Evolutionary conservation across 1,139 yeast species (phyloP), one percentile per base, ranked within the genome.

Genomic region (Nakaseomyces nivariensis): DNA sequence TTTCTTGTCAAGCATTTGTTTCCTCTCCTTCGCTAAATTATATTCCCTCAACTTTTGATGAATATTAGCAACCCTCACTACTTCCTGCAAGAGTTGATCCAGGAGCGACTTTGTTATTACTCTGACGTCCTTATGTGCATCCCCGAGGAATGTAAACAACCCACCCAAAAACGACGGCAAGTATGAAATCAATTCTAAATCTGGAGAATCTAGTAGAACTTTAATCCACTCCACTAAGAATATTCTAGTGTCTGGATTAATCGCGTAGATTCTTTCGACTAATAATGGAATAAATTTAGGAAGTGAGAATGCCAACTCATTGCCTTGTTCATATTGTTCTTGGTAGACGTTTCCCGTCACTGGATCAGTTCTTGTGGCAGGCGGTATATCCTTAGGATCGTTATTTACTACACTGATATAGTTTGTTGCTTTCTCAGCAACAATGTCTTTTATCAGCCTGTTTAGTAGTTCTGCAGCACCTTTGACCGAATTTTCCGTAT

Each of bases 391-490:
- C 7, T 69, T 67, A 13, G 77, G 75, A 50, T 76, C 75, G 50
- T 74, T 78, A 51, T 79, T 82, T 37, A 89, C 77, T 3, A 87
- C 78, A n/a, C 96, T 87, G 1, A 89, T 83, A 67, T 89, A 92
- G 26, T 84, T 84, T 0, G 97, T 83, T 0, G 97, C 95, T 63
- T 90, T 88, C 56, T 95, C 97, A 48, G 96, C 86, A 1, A 92
- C 97, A 49, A 94, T 90, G 66, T 94, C 98, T 66, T 94, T 92
- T 56, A 92, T 81, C 56, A 94, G 74, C 42, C 97, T 68, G 67
- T 94, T 97, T 56, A 94, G 76, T 46, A 94, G 76, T 66, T 92
- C 97, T 3, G 98, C 97, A 4, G 97, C 99, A 60, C 90, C 92
- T 62, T 90, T 87, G 27, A 92, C 97, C 33, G 95, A 84, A 34